phyloP scores from a whole-genome alignment of 169 alveolate species.

The Plasmodium gonderi region DNA sequence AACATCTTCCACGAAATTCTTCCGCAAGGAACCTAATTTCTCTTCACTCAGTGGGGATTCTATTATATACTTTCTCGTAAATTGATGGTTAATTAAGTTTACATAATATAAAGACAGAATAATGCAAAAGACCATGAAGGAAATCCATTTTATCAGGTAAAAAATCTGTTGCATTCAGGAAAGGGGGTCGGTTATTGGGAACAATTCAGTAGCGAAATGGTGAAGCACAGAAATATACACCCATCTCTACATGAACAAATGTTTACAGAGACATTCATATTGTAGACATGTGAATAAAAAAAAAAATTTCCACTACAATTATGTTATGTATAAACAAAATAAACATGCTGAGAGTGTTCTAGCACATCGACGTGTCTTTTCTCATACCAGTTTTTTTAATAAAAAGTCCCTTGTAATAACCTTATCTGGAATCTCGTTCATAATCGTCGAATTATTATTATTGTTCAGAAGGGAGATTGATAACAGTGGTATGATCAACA shows the following conservation, averaged over 20 bases:
- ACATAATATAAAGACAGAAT: slow-evolving; percentile 8
- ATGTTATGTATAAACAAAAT: too few relatives aligned
- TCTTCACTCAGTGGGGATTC: not conserved
- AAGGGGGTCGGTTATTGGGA: not conserved
- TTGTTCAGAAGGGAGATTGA: slow-evolving; percentile 33
- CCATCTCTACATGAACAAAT: not conserved
- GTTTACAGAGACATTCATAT: too few relatives aligned
- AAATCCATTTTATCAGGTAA: slow-evolving; percentile 32
- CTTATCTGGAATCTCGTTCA: slow-evolving; percentile 57
- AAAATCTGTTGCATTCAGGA: not conserved
- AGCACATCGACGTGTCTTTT: not conserved
- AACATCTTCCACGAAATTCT: not conserved
- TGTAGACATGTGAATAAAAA: too few relatives aligned
- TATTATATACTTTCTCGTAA: not conserved
- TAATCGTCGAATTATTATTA: slow-evolving; percentile 42
- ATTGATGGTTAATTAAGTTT: slow-evolving; percentile 4
- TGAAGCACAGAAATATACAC: not conserved
- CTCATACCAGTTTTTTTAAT: slow-evolving; percentile 27
- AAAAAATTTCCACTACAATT: too few relatives aligned
- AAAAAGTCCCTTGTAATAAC: slow-evolving; percentile 39
- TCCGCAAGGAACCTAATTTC: not conserved
- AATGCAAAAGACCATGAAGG: slow-evolving; percentile 7
- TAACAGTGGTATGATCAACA: slow-evolving; percentile 26
- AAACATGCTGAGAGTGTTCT: too few relatives aligned
- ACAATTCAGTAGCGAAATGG: not conserved